These are phyloP conservation scores for Uncinocarpus reesii DNA, from an alignment of 2,329 filamentous ascomycete species.

Conservation along the genomic window DNA sequence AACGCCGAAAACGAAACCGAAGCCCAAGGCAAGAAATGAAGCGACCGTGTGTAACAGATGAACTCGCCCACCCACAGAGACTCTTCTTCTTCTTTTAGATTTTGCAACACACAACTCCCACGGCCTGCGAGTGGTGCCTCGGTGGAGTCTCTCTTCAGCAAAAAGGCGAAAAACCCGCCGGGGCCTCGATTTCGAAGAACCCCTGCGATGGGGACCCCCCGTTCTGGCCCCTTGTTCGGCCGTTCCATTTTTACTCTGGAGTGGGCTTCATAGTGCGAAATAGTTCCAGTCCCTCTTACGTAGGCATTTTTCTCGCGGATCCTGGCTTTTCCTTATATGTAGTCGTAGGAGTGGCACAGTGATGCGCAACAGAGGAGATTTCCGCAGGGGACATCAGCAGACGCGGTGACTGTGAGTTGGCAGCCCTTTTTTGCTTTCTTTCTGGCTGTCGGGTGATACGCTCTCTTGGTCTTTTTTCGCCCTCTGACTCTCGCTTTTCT, in stretches of 20 bases:
- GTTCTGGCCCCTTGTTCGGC: not conserved
- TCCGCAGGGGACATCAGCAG: not conserved
- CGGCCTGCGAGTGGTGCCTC: too few relatives aligned
- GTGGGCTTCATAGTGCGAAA: slow-evolving; percentile 8
- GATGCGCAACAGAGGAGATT: not conserved
- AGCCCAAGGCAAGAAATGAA: not conserved
- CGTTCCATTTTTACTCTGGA: slow-evolving; percentile 10
- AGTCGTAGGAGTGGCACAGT: too few relatives aligned
- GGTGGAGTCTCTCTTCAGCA: too few relatives aligned
- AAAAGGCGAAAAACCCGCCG: not conserved
- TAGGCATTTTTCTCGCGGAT: slow-evolving; percentile 1
- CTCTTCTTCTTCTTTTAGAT: too few relatives aligned
- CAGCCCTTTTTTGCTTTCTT: not conserved
- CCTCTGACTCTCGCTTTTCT: not conserved
- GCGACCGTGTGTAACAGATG: too few relatives aligned
- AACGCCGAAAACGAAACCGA: not conserved
- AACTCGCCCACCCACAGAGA: too few relatives aligned
- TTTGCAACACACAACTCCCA: too few relatives aligned
- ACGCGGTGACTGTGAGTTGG: not conserved
- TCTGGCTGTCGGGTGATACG: not conserved
- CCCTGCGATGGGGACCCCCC: slow-evolving; percentile 3
- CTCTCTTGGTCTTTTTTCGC: not conserved
- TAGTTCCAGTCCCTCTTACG: slow-evolving; percentile 10
- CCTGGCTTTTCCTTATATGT: not conserved
- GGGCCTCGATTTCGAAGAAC: slow-evolving; percentile 1